Base-by-base conservation (phyloP, 1,139 yeast genomes). In the Yamadazyma sp. region DNA sequence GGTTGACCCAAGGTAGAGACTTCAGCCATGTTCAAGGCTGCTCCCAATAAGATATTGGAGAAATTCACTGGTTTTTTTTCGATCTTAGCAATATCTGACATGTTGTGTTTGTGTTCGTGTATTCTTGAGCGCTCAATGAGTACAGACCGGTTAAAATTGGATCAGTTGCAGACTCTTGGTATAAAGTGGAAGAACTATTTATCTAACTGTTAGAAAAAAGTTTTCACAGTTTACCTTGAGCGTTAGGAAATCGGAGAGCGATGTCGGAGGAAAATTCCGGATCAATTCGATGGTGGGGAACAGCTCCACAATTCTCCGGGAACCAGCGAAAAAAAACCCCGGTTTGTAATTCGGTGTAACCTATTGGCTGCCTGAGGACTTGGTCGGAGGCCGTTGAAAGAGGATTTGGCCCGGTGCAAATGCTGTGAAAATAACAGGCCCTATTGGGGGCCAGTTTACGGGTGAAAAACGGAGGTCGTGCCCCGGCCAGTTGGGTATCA, bases 1-100 rank as follows among this genome's bases (percentile, higher is more conserved):
- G 98, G 98, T 64, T 92, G 98, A 40, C 98, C 98, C 51, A 92
- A 74, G 10, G 97, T 84, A 48, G 97, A 86, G 37, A 83, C 98
- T 61, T 92, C 98, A 41, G 89, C 87, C 73, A 92, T 62, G 68
- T 91, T 92, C 53, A 92, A 75, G 27, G 91, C 96, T 1, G 98
- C 98, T 45, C 98, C 98, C 47, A 92, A 74, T 45, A 89, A 77
- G 61, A 92, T 85, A 69, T 92, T 92, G 55, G 95, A 80, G 64
- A 87, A 85, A 52, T 85, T 84, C 53, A 92, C 78, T 36, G 95
- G 95, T 64, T 89, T 91, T 72, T 87, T 89, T 63, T 87, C 73
- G 41, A 81, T 59, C 48, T 61, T 26, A n/a, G 30, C 35, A 33
- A 31, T 24, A 7, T 35, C 28, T 34, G 37, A 10, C 37, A 33